Base-by-base conservation (phyloP, 805 yeast genomes). In the Schizosaccharomyces octosporus region DNA sequence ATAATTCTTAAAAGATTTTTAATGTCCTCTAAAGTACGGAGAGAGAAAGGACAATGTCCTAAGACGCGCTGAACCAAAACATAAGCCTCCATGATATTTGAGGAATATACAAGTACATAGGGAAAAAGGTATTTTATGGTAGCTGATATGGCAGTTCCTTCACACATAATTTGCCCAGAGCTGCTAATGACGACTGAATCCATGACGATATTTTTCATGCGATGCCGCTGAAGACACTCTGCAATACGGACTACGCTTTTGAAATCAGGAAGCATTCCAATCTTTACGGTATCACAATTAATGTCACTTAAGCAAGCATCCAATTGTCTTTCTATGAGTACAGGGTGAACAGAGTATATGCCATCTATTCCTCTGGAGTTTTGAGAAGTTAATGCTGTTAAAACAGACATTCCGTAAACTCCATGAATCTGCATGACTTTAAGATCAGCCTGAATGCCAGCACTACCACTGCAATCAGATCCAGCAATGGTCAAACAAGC, bases 311-410 rank as follows among this genome's bases (percentile, higher is more conserved):
- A 75, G 64, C 80, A 78, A 32, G 79, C 74, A 3, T 76, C 72
- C 65, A 87, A 70, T 13, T 82, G 78, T 7, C 70, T 69, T 19
- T 66, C 65, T 19, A 87, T 66, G 24, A 79, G 75, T 0, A 68
- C 69, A 48, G 71, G 72, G 2, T 79, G 73, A 0, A 81, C 76
- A 9, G 73, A 70, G 19, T 71, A 69, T 63, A 61, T 71, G 27
- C 65, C 72, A 17, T 69, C 59, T 61, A 79, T 78, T 32, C 78
- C 72, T 0, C 64, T 67, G 0, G 79, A 83, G 66, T 87, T 85
- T 67, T 87, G 95, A 5, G 88, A 84, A 0, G 95, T 87, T 63
- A 87, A 71, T 1, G 88, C 90, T 6, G 88, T 79, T 55, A 85
- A 81, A 66, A 88, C 83, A 0, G 89, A 84, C 69, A 83, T 71